Evolutionary conservation across 1,139 yeast species (phyloP), one percentile per base, ranked within the genome.

Genomic region (Sugiyamaella grinbergsii): DNA sequence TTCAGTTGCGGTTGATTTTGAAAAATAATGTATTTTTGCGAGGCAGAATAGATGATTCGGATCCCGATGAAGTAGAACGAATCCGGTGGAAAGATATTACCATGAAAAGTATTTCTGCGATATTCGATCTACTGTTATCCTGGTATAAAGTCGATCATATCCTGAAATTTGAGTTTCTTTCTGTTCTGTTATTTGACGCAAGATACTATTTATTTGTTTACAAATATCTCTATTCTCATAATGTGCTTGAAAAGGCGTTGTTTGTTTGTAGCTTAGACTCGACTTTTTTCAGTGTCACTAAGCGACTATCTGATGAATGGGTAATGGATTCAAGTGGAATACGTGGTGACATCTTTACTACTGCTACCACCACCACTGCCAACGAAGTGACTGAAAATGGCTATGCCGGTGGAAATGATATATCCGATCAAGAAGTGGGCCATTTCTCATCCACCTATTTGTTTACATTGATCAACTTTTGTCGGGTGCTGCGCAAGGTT

Each of bases 81-180:
- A 72, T 75, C 2, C 76, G 83, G 54, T 73, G 80, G 16, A 85
- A 85, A 58, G 95, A 87, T 62, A 72, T 81, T 1, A 73, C 84
- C 0, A 63, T 85, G 50, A 86, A 85, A 58, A 80, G 85, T 1
- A 75, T 85, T 2, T 73, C 85, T 0, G 78, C 80, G 1, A 76
- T 82, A 1, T 53, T 89, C 1, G 60, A 72, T 5, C 60, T 79
- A 16, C 64, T 93, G 24, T 66, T 84, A 29, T 77, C 77, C 59
- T 93, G 98, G 97, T 84, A 89, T 65, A 86, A 85, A 62, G 68
- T 77, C 10, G 84, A 82, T 47, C 96, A 93, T 66, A 72, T 89
- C 1, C 68, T 90, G 58, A 91, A 91, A 65, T 82, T 78, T 63
- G 95, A 90, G 65, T 87, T 84, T 62, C 70, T 93, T 11, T 70